These are phyloP conservation scores for Zymoseptoria brevis DNA, from an alignment of 2,329 filamentous ascomycete species.

Conservation along the genomic window DNA sequence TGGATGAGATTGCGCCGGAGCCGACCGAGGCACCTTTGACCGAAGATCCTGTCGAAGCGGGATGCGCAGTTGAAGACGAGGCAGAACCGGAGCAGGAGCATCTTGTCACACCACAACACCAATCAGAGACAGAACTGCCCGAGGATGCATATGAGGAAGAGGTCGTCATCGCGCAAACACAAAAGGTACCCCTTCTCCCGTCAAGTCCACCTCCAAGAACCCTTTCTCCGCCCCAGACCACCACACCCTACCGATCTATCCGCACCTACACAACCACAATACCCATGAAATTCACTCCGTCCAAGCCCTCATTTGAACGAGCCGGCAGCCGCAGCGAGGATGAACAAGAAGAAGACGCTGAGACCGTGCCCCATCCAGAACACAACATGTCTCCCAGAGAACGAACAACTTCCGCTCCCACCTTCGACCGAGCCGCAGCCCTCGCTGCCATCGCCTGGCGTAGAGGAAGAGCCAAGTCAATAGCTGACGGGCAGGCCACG, in stretches of 20 bases:
- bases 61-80: conserved; percentile 9
- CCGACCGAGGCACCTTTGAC: not conserved
- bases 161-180: conserved; percentile 13
- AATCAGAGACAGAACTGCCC: not conserved
- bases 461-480: conserved; percentile 61
- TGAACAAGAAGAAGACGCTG: conserved; percentile 1
- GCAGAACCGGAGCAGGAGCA: not conserved
- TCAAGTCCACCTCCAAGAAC: conserved; percentile 24
- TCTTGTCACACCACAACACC: not conserved
- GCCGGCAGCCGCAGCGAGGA: conserved; percentile 7
- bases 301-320: conserved; percentile 20
- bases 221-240: conserved; percentile 20
- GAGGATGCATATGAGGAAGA: conserved; percentile 15
- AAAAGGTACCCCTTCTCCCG: conserved; percentile 31
- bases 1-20: conserved; percentile 5
- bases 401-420: conserved; percentile 14
- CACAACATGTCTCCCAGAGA: conserved; percentile 4
- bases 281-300: conserved; percentile 40
- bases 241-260: conserved; percentile 25
- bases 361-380: not conserved
- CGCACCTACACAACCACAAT: conserved; percentile 43
- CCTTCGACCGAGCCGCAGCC: conserved; percentile 58
- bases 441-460: conserved; percentile 67
- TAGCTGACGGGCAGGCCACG: conserved; percentile 55
- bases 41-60: not conserved